Evolutionary conservation across 495 filamentous ascomycete genomes (phyloP).

Genomic region (Penicillium macrosclerotiorum): DNA sequence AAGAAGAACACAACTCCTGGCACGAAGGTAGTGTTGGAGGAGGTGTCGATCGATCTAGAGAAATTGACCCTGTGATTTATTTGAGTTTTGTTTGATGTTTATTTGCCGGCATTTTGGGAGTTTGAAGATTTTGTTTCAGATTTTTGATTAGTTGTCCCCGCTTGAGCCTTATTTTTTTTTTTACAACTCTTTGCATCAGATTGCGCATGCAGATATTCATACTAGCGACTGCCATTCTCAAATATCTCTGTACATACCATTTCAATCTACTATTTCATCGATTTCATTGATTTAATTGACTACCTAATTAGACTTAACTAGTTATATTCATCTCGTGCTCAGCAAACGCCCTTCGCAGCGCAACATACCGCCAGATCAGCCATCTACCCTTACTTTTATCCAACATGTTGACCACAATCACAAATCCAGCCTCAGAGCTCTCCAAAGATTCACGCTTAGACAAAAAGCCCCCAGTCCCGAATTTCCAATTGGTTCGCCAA

Average conservation of each 20-base stretch:
- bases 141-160: too few relatives aligned
- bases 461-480: slow-evolving; percentile 81
- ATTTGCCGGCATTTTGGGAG: too few relatives aligned
- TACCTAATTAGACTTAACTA: background rate
- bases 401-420: too few relatives aligned
- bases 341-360: background rate
- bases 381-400: background rate
- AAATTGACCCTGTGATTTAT: slow-evolving; percentile 7
- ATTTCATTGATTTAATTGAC: slow-evolving; percentile 1
- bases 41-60: slow-evolving; percentile 14
- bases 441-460: slow-evolving; percentile 21
- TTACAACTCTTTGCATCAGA: too few relatives aligned
- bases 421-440: background rate
- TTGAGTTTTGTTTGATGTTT: background rate
- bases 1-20: slow-evolving; percentile 48
- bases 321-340: background rate
- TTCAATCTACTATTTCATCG: background rate
- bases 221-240: too few relatives aligned
- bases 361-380: background rate
- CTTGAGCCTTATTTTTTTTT: too few relatives aligned
- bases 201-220: too few relatives aligned
- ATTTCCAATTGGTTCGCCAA: slow-evolving; percentile 73
- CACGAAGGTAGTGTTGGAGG: slow-evolving; percentile 3
- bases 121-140: background rate
- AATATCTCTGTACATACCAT: background rate